Evolutionary conservation across 495 filamentous ascomycete species (phyloP).

Genomic region (Aspergillus steynii): DNA sequence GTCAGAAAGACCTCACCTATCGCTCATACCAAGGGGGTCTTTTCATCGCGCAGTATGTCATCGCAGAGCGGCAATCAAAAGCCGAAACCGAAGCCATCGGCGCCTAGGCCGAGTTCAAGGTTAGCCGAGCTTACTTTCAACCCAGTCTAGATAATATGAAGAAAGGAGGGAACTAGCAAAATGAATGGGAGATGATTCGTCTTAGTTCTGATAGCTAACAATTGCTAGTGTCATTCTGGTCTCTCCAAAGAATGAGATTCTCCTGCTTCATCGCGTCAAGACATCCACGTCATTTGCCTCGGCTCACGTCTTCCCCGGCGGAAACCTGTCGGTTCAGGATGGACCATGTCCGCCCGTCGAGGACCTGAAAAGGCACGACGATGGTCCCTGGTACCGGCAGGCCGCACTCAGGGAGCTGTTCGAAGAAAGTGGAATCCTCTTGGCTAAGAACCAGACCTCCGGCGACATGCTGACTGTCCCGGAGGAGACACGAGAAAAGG

Average conservation of each 20-base stretch:
- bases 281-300: slow-evolving; percentile 83
- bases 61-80: slow-evolving; percentile 17
- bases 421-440: slow-evolving; percentile 88
- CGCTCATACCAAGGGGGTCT: slow-evolving; percentile 5
- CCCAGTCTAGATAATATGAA: too few relatives aligned
- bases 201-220: not conserved
- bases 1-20: slow-evolving; percentile 12
- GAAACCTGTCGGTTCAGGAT: slow-evolving; percentile 72
- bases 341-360: slow-evolving; percentile 53
- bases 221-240: slow-evolving; percentile 72
- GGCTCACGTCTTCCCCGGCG: slow-evolving; percentile 96
- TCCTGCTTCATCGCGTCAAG: slow-evolving; percentile 82
- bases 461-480: slow-evolving; percentile 56
- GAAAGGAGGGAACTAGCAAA: too few relatives aligned
- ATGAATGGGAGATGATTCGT: too few relatives aligned
- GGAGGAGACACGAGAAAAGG: slow-evolving; percentile 61
- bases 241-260: slow-evolving; percentile 80
- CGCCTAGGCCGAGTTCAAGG: slow-evolving; percentile 42
- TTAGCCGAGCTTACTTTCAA: slow-evolving; percentile 4
- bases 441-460: slow-evolving; percentile 57
- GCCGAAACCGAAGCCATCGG: slow-evolving; percentile 26
- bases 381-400: slow-evolving; percentile 67
- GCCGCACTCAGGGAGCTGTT: slow-evolving; percentile 90
- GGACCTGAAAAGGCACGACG: slow-evolving; percentile 57
- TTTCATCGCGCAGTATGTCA: slow-evolving; percentile 22